phyloP scores from a whole-genome alignment of 2,329 filamentous ascomycete genomes.

The Venturia aucupariae region DNA sequence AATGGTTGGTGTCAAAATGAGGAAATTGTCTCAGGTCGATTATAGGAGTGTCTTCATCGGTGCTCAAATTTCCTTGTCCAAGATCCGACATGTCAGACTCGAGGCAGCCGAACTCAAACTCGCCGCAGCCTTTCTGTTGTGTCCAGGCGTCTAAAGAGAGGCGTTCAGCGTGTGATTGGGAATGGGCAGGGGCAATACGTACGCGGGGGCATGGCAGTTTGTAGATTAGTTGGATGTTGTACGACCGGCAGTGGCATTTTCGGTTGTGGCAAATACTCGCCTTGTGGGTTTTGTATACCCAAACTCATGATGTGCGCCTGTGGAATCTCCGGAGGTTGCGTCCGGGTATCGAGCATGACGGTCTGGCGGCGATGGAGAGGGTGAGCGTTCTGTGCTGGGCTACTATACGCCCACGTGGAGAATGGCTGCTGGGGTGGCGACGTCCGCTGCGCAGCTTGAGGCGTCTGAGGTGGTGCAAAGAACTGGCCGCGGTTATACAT shows the following conservation, averaged over 20 bases:
- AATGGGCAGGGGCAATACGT: not conserved
- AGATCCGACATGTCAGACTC: slow-evolving; percentile 31
- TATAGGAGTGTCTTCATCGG: slow-evolving; percentile 32
- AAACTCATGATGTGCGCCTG: not conserved
- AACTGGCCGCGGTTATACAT: slow-evolving; percentile 18
- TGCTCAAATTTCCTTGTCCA: slow-evolving; percentile 27
- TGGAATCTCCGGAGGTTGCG: slow-evolving; percentile 2
- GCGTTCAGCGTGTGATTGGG: not conserved
- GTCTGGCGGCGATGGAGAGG: slow-evolving; percentile 3
- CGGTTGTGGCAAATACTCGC: slow-evolving; percentile 14
- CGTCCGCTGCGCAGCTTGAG: slow-evolving; percentile 4
- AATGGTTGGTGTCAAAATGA: slow-evolving; percentile 23
- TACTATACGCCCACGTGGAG: slow-evolving; percentile 8
- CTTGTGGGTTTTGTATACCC: slow-evolving; percentile 12
- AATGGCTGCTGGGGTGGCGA: slow-evolving; percentile 8
- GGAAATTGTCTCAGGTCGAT: slow-evolving; percentile 32
- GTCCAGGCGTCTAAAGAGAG: slow-evolving; percentile 26
- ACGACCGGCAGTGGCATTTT: slow-evolving; percentile 12
- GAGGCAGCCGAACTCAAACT: slow-evolving; percentile 30
- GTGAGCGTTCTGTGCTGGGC: not conserved
- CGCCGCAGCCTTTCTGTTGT: slow-evolving; percentile 28
- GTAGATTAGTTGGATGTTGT: slow-evolving; percentile 8
- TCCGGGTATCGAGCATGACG: slow-evolving; percentile 11
- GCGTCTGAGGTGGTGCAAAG: slow-evolving; percentile 24
- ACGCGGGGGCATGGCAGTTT: slow-evolving; percentile 10